These are phyloP conservation scores for Metschnikowia continentalis DNA, from an alignment of 805 yeast species.

Conservation along the genomic window DNA sequence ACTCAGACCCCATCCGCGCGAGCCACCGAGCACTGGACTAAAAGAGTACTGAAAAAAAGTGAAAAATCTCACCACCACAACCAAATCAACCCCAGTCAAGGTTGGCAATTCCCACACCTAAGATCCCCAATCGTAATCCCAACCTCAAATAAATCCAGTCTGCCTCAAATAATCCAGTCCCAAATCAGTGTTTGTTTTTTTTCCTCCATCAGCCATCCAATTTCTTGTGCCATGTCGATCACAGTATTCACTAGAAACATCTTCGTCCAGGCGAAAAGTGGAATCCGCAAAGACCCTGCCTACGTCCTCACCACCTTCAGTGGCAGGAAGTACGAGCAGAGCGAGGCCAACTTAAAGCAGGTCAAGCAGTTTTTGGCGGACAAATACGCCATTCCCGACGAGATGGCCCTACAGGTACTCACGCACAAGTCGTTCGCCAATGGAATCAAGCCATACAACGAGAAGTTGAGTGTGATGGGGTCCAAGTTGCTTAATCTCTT, in stretches of 20 bases:
- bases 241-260: conserved; percentile 23
- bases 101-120: background rate
- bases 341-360: conserved; percentile 44
- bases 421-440: conserved; percentile 95
- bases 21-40: too few relatives aligned
- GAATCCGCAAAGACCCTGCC: conserved; percentile 67
- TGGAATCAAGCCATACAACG: conserved; percentile 86
- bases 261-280: conserved; percentile 56
- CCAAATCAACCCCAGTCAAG: background rate
- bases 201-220: too few relatives aligned
- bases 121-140: background rate
- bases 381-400: conserved; percentile 54
- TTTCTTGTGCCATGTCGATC: background rate
- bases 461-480: conserved; percentile 73
- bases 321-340: conserved; percentile 49
- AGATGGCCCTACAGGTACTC: conserved; percentile 66
- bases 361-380: conserved; percentile 46
- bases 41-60: background rate
- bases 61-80: conserved; percentile 1
- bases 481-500: conserved; percentile 52
- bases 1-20: background rate
- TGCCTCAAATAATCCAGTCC: too few relatives aligned
- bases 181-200: too few relatives aligned
- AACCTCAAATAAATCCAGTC: too few relatives aligned
- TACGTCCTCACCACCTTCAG: conserved; percentile 35